These are phyloP conservation scores for Coniferiporia weirii DNA, from an alignment of 1,284 basidiomycete genomes.

Conservation along the genomic window DNA sequence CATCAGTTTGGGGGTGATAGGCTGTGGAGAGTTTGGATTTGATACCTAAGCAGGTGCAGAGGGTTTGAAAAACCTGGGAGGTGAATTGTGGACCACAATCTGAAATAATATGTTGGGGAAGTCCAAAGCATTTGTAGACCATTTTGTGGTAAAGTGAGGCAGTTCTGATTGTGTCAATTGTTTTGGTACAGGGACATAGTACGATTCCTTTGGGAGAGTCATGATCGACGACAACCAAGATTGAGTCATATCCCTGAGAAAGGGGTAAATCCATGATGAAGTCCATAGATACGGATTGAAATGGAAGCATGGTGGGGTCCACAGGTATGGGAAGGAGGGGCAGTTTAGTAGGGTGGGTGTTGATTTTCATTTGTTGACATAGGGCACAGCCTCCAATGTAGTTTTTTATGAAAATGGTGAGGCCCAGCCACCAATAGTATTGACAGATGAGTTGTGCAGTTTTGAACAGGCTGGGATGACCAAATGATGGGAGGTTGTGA, in stretches of 20 bases:
- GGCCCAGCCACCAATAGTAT: constrained; percentile 42
- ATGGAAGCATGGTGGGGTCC: neutral
- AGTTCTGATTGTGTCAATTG: constrained; percentile 25
- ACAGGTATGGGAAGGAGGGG: constrained; percentile 2
- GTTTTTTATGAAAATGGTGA: constrained; percentile 25
- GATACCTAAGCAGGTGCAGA: constrained; percentile 13
- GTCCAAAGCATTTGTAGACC: neutral
- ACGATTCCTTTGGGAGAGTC: neutral
- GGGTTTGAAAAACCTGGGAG: constrained; percentile 15
- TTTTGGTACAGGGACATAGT: neutral
- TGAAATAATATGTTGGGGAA: constrained; percentile 14
- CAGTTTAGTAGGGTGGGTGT: constrained; percentile 13
- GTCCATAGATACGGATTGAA: constrained; percentile 28
- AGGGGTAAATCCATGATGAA: constrained; percentile 28
- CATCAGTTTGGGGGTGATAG: constrained; percentile 26
- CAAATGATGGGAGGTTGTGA: constrained; percentile 28
- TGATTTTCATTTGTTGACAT: constrained; percentile 35
- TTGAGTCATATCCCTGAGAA: neutral
- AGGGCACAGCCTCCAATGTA: constrained; percentile 36
- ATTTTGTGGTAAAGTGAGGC: neutral
- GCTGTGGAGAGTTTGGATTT: constrained; percentile 21
- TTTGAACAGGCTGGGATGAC: constrained; percentile 39
- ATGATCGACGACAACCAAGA: neutral
- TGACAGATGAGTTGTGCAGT: constrained; percentile 32
- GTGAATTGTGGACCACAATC: constrained; percentile 21